These are phyloP conservation scores for Talaromyces sp. DNA, from an alignment of 2,329 filamentous ascomycete genomes.

Conservation along the genomic window DNA sequence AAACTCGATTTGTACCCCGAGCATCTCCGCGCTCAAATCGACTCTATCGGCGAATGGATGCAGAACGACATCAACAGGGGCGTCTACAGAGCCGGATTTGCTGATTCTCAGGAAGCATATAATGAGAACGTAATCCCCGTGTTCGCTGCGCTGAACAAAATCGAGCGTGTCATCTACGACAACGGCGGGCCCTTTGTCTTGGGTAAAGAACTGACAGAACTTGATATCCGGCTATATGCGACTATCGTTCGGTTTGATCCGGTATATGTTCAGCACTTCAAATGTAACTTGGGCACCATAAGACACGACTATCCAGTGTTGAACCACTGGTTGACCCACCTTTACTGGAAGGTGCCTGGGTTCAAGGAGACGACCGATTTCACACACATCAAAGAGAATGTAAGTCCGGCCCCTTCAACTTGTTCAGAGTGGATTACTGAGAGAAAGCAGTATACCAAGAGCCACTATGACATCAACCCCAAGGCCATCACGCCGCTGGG, in stretches of 20 bases:
- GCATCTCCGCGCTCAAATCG: constrained; percentile 46
- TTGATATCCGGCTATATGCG: constrained; percentile 55
- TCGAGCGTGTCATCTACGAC: constrained; percentile 46
- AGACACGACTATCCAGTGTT: constrained; percentile 57
- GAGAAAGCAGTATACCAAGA: constrained; percentile 49
- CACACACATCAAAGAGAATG: constrained; percentile 63
- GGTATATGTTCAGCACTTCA: constrained; percentile 63
- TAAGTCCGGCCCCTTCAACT: constrained; percentile 16
- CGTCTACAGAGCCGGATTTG: constrained; percentile 60
- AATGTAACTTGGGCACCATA: constrained; percentile 59
- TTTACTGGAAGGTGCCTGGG: constrained; percentile 54
- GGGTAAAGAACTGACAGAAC: constrained; percentile 52
- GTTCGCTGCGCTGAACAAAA: constrained; percentile 56
- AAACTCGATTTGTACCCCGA: constrained; percentile 51
- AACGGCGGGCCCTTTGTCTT: constrained; percentile 54
- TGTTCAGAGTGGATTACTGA: not conserved
- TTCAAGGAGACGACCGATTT: constrained; percentile 60
- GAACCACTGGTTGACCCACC: constrained; percentile 55
- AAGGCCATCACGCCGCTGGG: constrained; percentile 58
- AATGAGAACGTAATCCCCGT: constrained; percentile 50
- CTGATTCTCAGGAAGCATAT: constrained; percentile 51
- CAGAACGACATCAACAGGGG: constrained; percentile 53
- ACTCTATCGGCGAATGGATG: constrained; percentile 50
- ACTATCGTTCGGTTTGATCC: constrained; percentile 57
- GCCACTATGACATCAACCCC: constrained; percentile 56